phyloP scores from a whole-genome alignment of 2,329 filamentous ascomycete species.

The Aspergillus eucalypticola region DNA sequence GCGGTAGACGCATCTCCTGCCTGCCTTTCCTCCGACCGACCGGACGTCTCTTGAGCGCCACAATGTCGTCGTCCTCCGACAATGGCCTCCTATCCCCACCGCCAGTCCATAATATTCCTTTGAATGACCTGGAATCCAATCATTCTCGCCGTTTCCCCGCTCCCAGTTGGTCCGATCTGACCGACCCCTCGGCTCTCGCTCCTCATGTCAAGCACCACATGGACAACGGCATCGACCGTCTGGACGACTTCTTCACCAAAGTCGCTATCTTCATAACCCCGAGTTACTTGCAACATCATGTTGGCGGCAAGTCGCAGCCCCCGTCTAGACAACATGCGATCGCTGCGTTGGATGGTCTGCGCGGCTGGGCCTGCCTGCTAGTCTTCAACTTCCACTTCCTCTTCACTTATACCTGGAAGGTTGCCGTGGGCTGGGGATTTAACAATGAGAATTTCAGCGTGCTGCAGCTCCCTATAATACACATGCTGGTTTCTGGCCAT shows the following conservation, averaged over 20 bases:
- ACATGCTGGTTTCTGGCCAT: constrained; percentile 47
- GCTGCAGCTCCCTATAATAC: constrained; percentile 45
- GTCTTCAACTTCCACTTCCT: constrained; percentile 51
- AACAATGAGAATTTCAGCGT: constrained; percentile 42
- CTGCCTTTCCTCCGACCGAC: too few relatives aligned
- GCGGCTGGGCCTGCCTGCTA: constrained; percentile 47
- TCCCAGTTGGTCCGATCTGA: constrained; percentile 20
- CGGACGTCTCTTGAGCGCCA: not conserved
- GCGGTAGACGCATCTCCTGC: too few relatives aligned
- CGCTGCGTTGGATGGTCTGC: constrained; percentile 44
- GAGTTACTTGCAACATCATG: constrained; percentile 38
- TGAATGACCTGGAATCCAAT: constrained; percentile 32
- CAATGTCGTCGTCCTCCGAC: constrained; percentile 19
- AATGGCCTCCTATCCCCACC: constrained; percentile 22
- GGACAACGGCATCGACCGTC: constrained; percentile 28
- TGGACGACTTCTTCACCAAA: constrained; percentile 25
- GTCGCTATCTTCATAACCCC: constrained; percentile 36
- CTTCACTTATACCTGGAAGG: constrained; percentile 47
- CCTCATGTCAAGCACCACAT: constrained; percentile 21
- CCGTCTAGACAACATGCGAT: constrained; percentile 38
- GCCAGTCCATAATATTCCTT: constrained; percentile 29
- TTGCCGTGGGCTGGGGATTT: constrained; percentile 43
- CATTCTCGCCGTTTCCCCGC: constrained; percentile 10
- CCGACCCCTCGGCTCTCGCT: constrained; percentile 15
- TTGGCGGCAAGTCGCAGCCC: constrained; percentile 31